A percentile compares a stretch with the other conserved stretches of the same genome.
Conservation (phyloP, 106 monocot species). For the Triglochin maritima region DNA sequence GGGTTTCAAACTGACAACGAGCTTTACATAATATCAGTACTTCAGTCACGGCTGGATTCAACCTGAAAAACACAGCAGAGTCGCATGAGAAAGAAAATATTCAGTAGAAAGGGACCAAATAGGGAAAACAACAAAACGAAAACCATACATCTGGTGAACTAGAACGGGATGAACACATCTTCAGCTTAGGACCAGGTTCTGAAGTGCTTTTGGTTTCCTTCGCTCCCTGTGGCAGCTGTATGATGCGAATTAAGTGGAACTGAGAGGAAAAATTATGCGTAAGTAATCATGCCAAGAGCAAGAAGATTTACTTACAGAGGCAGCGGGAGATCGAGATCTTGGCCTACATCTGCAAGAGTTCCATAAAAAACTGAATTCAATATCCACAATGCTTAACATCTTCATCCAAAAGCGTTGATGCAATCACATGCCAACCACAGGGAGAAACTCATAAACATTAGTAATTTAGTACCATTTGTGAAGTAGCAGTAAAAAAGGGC, state of each 20-base stretch:
- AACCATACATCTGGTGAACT: constrained; percentile 12
- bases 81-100: too few relatives aligned
- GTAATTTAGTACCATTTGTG: not conserved
- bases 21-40: too few relatives aligned
- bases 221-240: constrained; percentile 23
- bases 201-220: constrained; percentile 24
- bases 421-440: not conserved
- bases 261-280: not conserved
- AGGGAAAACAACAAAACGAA: not conserved
- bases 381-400: constrained; percentile 30
- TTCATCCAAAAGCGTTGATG: constrained; percentile 22
- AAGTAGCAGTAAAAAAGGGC: not conserved
- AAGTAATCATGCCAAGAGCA: not conserved
- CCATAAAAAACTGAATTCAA: constrained; percentile 41
- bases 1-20: too few relatives aligned
- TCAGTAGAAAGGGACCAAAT: too few relatives aligned
- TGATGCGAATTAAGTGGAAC: not conserved
- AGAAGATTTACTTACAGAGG: constrained; percentile 36
- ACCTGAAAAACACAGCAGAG: too few relatives aligned
- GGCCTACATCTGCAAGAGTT: constrained; percentile 68
- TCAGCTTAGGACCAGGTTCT: constrained; percentile 20
- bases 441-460: not conserved
- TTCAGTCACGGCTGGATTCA: too few relatives aligned
- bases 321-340: constrained; percentile 39
- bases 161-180: constrained; percentile 37